phyloP scores from a whole-genome alignment of 2,329 filamentous ascomycete genomes.

The Raffaelea deltoideospora region DNA sequence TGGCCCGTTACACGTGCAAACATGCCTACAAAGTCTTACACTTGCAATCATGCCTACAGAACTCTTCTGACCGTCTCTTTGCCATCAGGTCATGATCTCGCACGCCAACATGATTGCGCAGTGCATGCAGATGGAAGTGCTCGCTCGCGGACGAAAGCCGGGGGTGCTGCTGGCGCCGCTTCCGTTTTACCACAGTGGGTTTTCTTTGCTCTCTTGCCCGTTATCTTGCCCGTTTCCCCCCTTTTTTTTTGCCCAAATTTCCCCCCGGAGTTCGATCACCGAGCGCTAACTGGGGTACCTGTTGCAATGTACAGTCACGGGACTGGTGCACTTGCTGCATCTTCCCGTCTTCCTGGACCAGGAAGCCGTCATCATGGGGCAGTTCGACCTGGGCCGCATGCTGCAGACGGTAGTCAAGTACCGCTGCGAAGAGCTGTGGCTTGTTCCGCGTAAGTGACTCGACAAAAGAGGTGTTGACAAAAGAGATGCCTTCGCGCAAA shows the following conservation, averaged over 20 bases:
- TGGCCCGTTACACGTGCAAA: too few relatives aligned
- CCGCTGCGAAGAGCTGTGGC: conserved; percentile 5
- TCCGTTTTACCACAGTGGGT: conserved; percentile 10
- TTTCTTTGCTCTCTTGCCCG: too few relatives aligned
- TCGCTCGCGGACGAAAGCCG: conserved; percentile 4
- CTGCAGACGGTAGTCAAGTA: conserved; percentile 9
- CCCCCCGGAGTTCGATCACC: too few relatives aligned
- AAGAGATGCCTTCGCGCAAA: too few relatives aligned
- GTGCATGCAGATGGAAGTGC: conserved; percentile 7
- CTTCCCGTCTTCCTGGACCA: conserved; percentile 10
- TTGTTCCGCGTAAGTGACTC: too few relatives aligned
- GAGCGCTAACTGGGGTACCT: conserved; percentile 6
- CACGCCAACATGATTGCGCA: conserved; percentile 11
- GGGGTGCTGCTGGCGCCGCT: conserved; percentile 10
- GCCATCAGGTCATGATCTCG: too few relatives aligned
- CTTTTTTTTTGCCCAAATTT: too few relatives aligned
- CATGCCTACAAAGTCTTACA: too few relatives aligned
- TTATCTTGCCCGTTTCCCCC: too few relatives aligned
- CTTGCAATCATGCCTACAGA: too few relatives aligned
- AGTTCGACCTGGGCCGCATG: conserved; percentile 8
- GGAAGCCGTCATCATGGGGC: conserved; percentile 6
- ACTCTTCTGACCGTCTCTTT: too few relatives aligned
- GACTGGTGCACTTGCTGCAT: conserved; percentile 8
- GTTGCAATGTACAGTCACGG: conserved; percentile 6
- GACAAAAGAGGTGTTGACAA: too few relatives aligned